Evolutionary conservation across 1,284 basidiomycete genomes (phyloP), one percentile per base, ranked within the genome.

Genomic region (Ceratobasidium sp.): DNA sequence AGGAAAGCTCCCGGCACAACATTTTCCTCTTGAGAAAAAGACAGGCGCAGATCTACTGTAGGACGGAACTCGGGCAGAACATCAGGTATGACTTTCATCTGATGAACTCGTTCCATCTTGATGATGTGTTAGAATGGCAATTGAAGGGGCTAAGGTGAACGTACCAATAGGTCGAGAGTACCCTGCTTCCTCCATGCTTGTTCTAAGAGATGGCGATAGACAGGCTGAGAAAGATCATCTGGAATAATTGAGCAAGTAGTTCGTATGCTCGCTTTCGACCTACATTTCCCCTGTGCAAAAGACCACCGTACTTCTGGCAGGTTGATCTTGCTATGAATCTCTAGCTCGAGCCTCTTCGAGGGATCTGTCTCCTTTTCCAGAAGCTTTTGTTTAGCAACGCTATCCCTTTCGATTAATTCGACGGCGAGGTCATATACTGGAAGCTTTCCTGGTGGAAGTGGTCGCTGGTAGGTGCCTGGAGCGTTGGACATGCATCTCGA

Each of bases 71-170:
- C 81, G 0, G 92, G 86, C 6, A 98, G 77, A 1, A 96, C 80
- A 77, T 98, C 96, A 0, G 96, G 96, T 2, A 97, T 83, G 62
- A 98, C 87, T 60, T 89, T 82, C 92, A 98, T 94, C 79, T 94
- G 90, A 75, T 91, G 83, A 53, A 96, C 78, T 74, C 95, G 89
- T 78, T 98, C 92, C 92, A 97, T 97, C 88, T 94, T 75, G 38
- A 52, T 25, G 68, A 8, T 47, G 10, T 47, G 17, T 69, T 29
- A 45, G n/a, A 47, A 34, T 32, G 29, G 29, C 7, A 54, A n/a
- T 32, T 34, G 20, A 22, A n/a, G 25, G 35, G 20, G 3, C 31
- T 1, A 25, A 20, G 45, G 29, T 50, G 32, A n/a, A 80, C 89
- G 50, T 71, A 93, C 92, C 77, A 97, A 80, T 49, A 94, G 81